Conservation (phyloP, 1,284 basidiomycete genomes). For the Apiotrichum siamense region DNA sequence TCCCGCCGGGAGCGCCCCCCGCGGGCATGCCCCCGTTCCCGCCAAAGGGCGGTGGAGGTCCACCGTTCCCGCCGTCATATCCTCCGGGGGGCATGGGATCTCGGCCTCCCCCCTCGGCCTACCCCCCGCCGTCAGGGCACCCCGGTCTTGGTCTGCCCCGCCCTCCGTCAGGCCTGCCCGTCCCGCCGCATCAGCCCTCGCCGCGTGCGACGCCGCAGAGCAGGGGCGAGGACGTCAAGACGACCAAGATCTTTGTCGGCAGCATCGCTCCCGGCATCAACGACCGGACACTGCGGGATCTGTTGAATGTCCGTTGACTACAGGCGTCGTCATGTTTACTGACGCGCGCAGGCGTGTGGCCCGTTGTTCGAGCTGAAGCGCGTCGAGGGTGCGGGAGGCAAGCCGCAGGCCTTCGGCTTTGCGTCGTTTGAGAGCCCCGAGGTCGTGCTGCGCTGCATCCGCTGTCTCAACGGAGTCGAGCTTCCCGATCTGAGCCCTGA, state of each 20-base stretch:
- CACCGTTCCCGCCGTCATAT: conserved; percentile 1
- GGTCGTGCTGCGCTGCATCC: conserved; percentile 72
- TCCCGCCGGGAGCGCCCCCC: conserved; percentile 20
- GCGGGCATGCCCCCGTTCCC: conserved; percentile 13
- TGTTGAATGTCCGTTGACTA: conserved; percentile 61
- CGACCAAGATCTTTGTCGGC: conserved; percentile 75
- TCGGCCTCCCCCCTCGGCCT: conserved; percentile 25
- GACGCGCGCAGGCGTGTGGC: conserved; percentile 68
- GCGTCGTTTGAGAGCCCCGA: conserved; percentile 87
- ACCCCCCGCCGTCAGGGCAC: conserved; percentile 17
- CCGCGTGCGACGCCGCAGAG: conserved; percentile 2
- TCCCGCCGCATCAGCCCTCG: neutral
- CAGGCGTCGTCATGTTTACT: neutral
- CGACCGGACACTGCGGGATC: conserved; percentile 64
- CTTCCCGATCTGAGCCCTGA: conserved; percentile 67
- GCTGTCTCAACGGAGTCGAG: conserved; percentile 74
- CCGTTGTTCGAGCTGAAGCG: conserved; percentile 80
- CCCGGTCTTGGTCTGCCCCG: conserved; percentile 14
- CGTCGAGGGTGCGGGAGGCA: conserved; percentile 77
- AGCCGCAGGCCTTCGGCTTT: conserved; percentile 92
- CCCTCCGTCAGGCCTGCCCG: neutral
- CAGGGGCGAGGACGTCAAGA: conserved; percentile 41
- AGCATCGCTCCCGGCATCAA: conserved; percentile 88
- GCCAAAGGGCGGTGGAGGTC: conserved; percentile 9
- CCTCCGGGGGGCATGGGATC: neutral